These are phyloP conservation scores for Peronospora farinosa DNA, from an alignment of 352 stramenopile species.

Conservation along the genomic window DNA sequence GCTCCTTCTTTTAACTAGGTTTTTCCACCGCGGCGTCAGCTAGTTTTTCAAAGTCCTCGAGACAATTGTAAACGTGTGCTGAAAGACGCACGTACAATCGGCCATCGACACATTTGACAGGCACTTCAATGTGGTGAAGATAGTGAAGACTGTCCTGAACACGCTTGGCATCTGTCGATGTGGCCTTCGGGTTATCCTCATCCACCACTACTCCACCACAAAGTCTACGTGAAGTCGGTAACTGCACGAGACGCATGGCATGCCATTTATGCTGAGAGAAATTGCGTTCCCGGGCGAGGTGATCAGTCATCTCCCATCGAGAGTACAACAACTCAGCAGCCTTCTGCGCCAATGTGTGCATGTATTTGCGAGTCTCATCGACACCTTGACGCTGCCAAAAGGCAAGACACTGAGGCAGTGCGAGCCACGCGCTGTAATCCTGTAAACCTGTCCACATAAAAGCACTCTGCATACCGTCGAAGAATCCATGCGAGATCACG, in stretches of 20 bases:
- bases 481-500: constrained; percentile 89
- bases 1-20: not conserved
- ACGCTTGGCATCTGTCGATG: constrained; percentile 83
- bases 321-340: constrained; percentile 58
- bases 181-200: constrained; percentile 31
- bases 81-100: constrained; percentile 87
- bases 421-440: constrained; percentile 87
- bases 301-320: constrained; percentile 44
- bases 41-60: constrained; percentile 78
- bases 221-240: constrained; percentile 41
- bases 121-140: constrained; percentile 82
- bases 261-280: constrained; percentile 58
- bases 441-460: constrained; percentile 92
- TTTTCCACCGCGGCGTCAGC: constrained; percentile 19
- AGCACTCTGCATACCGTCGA: constrained; percentile 83
- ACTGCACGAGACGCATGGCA: constrained; percentile 68
- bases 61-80: constrained; percentile 89
- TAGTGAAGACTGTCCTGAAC: constrained; percentile 88
- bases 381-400: constrained; percentile 72
- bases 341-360: constrained; percentile 51
- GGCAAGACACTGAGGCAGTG: constrained; percentile 76
- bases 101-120: constrained; percentile 88
- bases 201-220: constrained; percentile 34
- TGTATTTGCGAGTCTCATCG: constrained; percentile 44
- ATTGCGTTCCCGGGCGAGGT: constrained; percentile 24